phyloP scores from a whole-genome alignment of 306 rosid genomes.

The Vigna angularis region DNA sequence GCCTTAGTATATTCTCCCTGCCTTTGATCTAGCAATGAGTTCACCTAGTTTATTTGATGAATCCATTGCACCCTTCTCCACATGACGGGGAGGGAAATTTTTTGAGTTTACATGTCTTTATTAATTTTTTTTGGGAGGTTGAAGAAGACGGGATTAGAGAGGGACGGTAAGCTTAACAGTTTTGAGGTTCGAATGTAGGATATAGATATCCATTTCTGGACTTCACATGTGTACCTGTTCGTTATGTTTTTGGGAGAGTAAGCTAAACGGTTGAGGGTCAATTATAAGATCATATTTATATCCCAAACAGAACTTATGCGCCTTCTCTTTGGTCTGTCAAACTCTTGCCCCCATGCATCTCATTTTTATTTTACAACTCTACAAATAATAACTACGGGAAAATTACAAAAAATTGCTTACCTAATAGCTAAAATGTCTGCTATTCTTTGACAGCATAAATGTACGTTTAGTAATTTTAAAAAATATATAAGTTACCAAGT shows the following conservation, averaged over 20 bases:
- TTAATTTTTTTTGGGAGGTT: slow-evolving; percentile 19
- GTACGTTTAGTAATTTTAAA: too few species aligned
- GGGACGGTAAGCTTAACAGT: not conserved
- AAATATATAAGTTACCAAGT: too few species aligned
- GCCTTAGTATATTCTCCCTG: slow-evolving; percentile 4
- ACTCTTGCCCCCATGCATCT: not conserved
- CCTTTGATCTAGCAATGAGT: slow-evolving; percentile 12
- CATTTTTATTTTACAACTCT: not conserved
- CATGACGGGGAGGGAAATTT: not conserved
- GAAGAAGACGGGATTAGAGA: not conserved
- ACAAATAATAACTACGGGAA: not conserved
- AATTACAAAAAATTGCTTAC: not conserved
- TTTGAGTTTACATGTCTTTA: slow-evolving; percentile 16
- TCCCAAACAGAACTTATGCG: not conserved
- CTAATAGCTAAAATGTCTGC: not conserved
- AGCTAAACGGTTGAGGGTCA: too few species aligned
- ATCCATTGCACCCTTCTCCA: not conserved
- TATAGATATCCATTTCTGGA: not conserved
- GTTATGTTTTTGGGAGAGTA: too few species aligned
- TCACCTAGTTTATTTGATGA: slow-evolving; percentile 43
- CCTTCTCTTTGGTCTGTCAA: not conserved
- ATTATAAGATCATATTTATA: not conserved
- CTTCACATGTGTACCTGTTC: too few species aligned
- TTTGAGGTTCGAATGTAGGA: not conserved
- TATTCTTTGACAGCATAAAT: too few species aligned